phyloP scores from a whole-genome alignment of 202 grass and related monocot genomes.

The Eragrostis tef region DNA sequence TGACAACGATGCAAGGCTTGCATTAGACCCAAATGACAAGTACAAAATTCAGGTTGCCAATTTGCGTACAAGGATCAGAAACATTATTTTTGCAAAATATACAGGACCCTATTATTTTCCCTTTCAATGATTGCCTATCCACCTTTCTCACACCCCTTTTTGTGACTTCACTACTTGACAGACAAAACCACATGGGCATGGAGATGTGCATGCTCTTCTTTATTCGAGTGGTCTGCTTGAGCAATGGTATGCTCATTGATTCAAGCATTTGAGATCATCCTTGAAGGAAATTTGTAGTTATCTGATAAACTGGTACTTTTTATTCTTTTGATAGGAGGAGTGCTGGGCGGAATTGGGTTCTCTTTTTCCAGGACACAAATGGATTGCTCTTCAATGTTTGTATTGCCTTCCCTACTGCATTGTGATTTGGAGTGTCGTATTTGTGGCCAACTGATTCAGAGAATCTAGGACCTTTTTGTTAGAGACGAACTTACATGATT shows the following conservation, averaged over 20 bases:
- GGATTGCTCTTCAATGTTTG: conserved; percentile 95
- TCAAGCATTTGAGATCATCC: conserved; percentile 16
- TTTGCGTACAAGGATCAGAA: conserved; percentile 28
- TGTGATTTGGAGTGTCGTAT: conserved; percentile 22
- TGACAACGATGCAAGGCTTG: conserved; percentile 88
- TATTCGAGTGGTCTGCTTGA: conserved; percentile 91
- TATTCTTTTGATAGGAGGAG: conserved; percentile 66
- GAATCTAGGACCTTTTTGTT: not conserved
- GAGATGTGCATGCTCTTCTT: conserved; percentile 96
- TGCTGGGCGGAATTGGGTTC: conserved; percentile 72
- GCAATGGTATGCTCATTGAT: conserved; percentile 64
- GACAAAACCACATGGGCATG: conserved; percentile 99
- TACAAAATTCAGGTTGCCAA: conserved; percentile 89
- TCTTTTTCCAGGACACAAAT: conserved; percentile 99
- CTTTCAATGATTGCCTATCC: not conserved
- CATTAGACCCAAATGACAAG: conserved; percentile 85
- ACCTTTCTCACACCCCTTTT: conserved; percentile 45
- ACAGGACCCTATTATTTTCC: not conserved
- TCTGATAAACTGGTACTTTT: conserved; percentile 33
- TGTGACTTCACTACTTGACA: conserved; percentile 43
- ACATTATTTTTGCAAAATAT: conserved; percentile 16
- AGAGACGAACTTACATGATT: conserved; percentile 7
- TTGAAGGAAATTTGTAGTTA: conserved; percentile 31
- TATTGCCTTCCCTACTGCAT: conserved; percentile 29
- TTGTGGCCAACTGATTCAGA: conserved; percentile 19